Evolutionary conservation across 352 stramenopile species (phyloP), one percentile per base, ranked within the genome.

Genomic region (Globisporangium middletonii): DNA sequence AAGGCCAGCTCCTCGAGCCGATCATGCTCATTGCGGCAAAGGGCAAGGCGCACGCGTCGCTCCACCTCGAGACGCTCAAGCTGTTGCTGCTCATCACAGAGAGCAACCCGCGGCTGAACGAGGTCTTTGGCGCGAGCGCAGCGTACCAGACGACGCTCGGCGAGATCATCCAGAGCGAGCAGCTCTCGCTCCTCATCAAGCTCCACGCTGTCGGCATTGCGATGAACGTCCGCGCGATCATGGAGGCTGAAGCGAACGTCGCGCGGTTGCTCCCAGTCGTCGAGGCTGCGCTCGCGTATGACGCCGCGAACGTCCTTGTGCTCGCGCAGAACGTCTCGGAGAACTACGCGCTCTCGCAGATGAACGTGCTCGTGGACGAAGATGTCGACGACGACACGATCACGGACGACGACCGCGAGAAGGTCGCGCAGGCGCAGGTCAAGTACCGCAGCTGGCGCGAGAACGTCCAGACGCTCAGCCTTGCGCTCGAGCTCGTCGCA

Each of bases 61-160:
- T 94, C 57, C 86, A 93, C 51, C 28, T 92, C 7, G 86, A 94
- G 75, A 84, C 83, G 55, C 65, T 93, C 35, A 89, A 89, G 64
- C 61, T 94, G 55, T 55, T 95, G 67, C 67, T 94, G 57, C 69
- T 93, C 0, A 82, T 93, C 63, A 88, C 81, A 19, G 86, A 95
- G 47, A 79, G 77, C 51, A 95, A 95, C 51, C 72, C 75, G n/a
- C 78, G 76, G 12, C 64, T 92, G 47, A 93, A 79, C 67, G 80
- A 88, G 33, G 50, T 80, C 19, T 84, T 94, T 48, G 65, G 68
- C 56, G 65, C 62, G 33, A 88, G 78, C 53, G 60, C 69, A 9
- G 57, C 64, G 47, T 93, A 92, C 67, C 83, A 92, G 50, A 70
- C 73, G 41, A 75, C 79, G 28, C 80, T 95, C 26, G 70, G 75